A percentile compares a stretch with the other conserved stretches of the same genome.
These are phyloP conservation scores for Solanum tarijense DNA, from an alignment of 257 asterid genomes.

Conservation along the genomic window DNA sequence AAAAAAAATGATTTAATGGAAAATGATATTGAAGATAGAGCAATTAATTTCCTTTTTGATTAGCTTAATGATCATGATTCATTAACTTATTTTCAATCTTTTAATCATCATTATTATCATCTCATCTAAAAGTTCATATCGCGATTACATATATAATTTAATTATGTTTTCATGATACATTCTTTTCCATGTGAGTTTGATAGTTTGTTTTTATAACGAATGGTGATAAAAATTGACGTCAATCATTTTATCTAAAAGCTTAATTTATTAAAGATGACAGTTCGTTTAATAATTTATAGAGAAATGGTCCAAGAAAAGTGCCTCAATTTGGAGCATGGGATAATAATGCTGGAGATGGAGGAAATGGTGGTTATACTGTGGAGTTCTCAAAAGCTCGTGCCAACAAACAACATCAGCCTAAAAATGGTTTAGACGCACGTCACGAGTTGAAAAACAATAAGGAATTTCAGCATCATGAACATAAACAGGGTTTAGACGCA, in stretches of 20 bases:
- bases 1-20: neutral
- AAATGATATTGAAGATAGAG: neutral
- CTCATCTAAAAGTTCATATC: neutral
- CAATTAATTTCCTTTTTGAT: neutral
- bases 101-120: neutral
- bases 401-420: neutral
- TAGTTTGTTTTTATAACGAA: neutral
- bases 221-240: neutral
- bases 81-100: neutral
- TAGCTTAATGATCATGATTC: neutral
- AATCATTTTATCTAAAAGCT: neutral
- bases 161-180: neutral
- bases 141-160: neutral
- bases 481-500: neutral
- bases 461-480: neutral
- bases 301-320: neutral
- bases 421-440: neutral
- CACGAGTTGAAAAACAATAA: neutral
- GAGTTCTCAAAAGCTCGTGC: neutral
- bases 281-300: neutral
- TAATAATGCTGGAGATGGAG: neutral
- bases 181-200: neutral
- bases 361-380: neutral
- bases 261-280: neutral
- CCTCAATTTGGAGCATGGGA: constrained; percentile 2